These are phyloP conservation scores for Fusarium austroafricanum DNA, from an alignment of 2,329 filamentous ascomycete genomes.

Conservation along the genomic window DNA sequence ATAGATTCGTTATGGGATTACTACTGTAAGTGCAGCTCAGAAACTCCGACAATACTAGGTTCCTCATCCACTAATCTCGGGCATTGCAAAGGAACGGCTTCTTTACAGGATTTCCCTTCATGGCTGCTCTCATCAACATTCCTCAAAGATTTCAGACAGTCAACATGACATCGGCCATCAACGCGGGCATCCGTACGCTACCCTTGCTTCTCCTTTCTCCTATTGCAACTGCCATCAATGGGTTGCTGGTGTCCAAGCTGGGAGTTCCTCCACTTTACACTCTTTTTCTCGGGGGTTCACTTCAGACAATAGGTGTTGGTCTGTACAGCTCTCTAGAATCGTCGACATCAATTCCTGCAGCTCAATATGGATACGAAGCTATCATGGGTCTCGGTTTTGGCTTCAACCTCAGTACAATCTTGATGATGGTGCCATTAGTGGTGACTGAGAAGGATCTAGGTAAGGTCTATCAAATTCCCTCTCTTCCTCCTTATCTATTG, in stretches of 20 bases:
- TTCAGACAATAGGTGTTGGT: conserved; percentile 31
- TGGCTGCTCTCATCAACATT: conserved; percentile 30
- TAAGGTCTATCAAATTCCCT: neutral
- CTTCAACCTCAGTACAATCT: conserved; percentile 20
- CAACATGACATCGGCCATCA: conserved; percentile 13
- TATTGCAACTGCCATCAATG: conserved; percentile 19
- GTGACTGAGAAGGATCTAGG: conserved; percentile 16
- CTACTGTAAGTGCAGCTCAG: neutral
- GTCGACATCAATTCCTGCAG: neutral
- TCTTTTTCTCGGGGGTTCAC: conserved; percentile 5
- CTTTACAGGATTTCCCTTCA: conserved; percentile 30
- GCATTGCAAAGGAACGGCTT: neutral
- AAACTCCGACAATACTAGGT: neutral
- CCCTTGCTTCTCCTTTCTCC: conserved; percentile 28
- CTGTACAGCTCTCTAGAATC: conserved; percentile 17
- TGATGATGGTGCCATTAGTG: conserved; percentile 25
- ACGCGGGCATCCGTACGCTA: conserved; percentile 17
- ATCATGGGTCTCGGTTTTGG: conserved; percentile 35
- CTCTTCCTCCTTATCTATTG: rapidly evolving
- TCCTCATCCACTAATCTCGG: neutral
- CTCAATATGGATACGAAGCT: conserved; percentile 25
- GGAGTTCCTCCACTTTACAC: conserved; percentile 26
- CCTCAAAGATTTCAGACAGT: conserved; percentile 28
- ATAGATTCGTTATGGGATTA: neutral
- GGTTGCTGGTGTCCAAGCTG: conserved; percentile 18